These are phyloP conservation scores for Canna indica DNA, from an alignment of 176 grass and related monocot species.

Conservation along the genomic window DNA sequence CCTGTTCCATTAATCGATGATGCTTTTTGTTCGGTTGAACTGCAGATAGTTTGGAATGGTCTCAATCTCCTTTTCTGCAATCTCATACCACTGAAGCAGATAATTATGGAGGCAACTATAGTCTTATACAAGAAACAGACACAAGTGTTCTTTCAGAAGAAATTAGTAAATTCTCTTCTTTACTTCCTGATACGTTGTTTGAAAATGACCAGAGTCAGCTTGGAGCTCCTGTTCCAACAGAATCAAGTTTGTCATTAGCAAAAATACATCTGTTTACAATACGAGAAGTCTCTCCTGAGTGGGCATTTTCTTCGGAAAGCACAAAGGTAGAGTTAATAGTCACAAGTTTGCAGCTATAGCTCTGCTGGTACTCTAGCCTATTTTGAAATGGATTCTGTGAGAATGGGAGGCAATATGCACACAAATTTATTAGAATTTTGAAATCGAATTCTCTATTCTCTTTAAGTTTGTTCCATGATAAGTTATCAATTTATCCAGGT, in stretches of 20 bases:
- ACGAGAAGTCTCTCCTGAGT: constrained; percentile 67
- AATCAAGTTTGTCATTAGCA: constrained; percentile 23
- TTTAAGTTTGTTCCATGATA: background rate
- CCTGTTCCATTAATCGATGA: background rate
- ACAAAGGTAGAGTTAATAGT: constrained; percentile 68
- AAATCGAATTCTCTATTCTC: background rate
- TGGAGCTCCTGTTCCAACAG: constrained; percentile 27
- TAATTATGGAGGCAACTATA: background rate
- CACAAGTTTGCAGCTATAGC: background rate
- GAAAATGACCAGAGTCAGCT: constrained; percentile 61
- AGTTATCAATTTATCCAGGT: background rate
- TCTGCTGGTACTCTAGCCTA: background rate
- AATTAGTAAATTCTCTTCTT: constrained; percentile 9
- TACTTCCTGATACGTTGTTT: constrained; percentile 41
- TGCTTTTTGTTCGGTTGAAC: background rate
- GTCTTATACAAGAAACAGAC: background rate
- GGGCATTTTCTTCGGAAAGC: constrained; percentile 62
- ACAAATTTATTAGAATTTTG: background rate
- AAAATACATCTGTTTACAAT: constrained; percentile 40
- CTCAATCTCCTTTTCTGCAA: background rate
- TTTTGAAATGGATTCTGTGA: background rate
- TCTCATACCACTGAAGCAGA: background rate
- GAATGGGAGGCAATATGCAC: background rate
- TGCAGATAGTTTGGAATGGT: constrained; percentile 6
- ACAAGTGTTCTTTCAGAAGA: background rate